Evolutionary conservation across 2,329 filamentous ascomycete species (phyloP).

Genomic region (Rhynchosporium secalis): DNA sequence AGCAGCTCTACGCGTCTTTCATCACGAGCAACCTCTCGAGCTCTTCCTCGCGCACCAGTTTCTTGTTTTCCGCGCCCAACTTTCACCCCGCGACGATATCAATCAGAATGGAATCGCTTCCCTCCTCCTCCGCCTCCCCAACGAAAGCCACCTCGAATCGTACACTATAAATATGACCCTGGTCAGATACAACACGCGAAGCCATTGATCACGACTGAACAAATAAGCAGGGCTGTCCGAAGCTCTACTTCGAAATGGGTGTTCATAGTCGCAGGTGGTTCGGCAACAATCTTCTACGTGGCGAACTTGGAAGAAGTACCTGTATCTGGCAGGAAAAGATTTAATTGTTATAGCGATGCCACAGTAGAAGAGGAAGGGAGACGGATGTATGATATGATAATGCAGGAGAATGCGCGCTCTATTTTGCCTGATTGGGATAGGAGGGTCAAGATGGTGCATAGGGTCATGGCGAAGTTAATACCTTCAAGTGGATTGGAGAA

Average conservation of each 20-base stretch:
- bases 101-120: slow-evolving; percentile 11
- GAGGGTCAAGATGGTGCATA: slow-evolving; percentile 55
- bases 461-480: slow-evolving; percentile 66
- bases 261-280: slow-evolving; percentile 43
- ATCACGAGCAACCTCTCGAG: slow-evolving; percentile 1
- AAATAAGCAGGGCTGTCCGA: slow-evolving; percentile 40
- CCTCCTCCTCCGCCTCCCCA: slow-evolving; percentile 16
- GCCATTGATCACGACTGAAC: slow-evolving; percentile 44
- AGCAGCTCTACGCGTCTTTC: not conserved
- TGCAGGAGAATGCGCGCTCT: slow-evolving; percentile 53
- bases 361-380: slow-evolving; percentile 55
- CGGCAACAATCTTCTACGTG: slow-evolving; percentile 57
- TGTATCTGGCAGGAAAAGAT: slow-evolving; percentile 68
- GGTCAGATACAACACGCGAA: slow-evolving; percentile 30
- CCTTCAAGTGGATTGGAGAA: slow-evolving; percentile 62
- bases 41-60: not conserved
- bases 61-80: not conserved
- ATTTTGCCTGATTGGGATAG: slow-evolving; percentile 60
- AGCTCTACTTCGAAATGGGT: slow-evolving; percentile 43
- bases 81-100: slow-evolving; percentile 9
- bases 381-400: slow-evolving; percentile 56
- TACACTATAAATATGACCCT: slow-evolving; percentile 27
- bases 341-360: slow-evolving; percentile 65
- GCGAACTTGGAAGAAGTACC: slow-evolving; percentile 72
- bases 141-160: slow-evolving; percentile 16